These are phyloP conservation scores for Podila epigama DNA, from an alignment of 192 early-diverging fungal genomes.

Conservation along the genomic window DNA sequence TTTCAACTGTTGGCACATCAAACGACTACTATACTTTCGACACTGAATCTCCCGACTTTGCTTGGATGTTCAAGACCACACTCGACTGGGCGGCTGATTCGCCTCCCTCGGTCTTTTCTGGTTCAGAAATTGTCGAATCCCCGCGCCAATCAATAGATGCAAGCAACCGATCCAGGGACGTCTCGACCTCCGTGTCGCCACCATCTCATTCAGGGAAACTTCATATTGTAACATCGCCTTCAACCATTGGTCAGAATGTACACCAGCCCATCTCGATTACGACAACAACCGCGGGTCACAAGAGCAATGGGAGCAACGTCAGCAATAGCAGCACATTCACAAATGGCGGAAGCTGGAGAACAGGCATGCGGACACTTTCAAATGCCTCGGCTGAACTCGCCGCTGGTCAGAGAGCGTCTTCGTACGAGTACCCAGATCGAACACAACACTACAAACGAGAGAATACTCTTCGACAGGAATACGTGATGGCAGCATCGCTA, in stretches of 20 bases:
- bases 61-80: slow-evolving; percentile 49
- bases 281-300: no score
- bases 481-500: slow-evolving; percentile 24
- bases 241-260: not conserved
- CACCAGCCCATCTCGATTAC: no score
- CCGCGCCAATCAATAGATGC: not conserved
- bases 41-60: slow-evolving; percentile 39
- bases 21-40: slow-evolving; percentile 43
- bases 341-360: not conserved
- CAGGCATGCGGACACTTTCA: not conserved
- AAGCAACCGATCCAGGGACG: not conserved
- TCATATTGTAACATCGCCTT: not conserved
- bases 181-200: slow-evolving; percentile 12
- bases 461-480: slow-evolving; percentile 30
- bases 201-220: slow-evolving; percentile 8
- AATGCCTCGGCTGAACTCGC: not conserved
- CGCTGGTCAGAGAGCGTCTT: not conserved
- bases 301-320: not conserved
- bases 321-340: not conserved
- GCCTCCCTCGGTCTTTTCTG: not conserved
- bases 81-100: slow-evolving; percentile 33
- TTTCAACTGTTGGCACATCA: slow-evolving; percentile 19
- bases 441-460: slow-evolving; percentile 20
- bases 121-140: not conserved
- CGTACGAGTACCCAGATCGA: slow-evolving; percentile 28